Base-by-base conservation (phyloP, 228 moss, liverwort and hornwort species). In the Sphagnum magellanicum region DNA sequence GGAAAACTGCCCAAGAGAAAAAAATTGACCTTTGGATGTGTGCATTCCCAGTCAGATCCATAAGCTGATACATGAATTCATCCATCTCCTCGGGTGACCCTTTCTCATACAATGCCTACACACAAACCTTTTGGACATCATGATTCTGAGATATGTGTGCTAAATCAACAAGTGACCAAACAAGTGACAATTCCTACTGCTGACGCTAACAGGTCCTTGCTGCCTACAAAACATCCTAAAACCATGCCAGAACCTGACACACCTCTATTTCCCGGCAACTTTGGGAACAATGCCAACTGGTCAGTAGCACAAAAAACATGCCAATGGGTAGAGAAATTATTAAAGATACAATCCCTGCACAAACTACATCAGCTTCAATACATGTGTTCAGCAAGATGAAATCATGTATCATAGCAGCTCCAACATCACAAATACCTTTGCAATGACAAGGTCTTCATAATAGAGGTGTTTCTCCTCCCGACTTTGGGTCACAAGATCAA, bases 31-130 rank as follows among this genome's bases (percentile, higher is more conserved):
- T 92, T 71, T 78, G 89, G 72, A 92, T 74, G 55, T 71, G 68
- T 16, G 90, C 98, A 81, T 94, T 92, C 77, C 98, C 98, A 49
- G 71, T 83, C 79, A 92, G 83, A 75, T 94, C 92, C 77, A 94
- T 59, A 7, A 98, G 86, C 71, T 92, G 90, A 76, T 83, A 98
- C 84, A 85, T 88, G 63, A 92, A 93, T 12, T 70, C 77, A 75
- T 94, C 94, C 46, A 80, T 61, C 78, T 98, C 98, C 71, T 79
- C 79, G 6, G 94, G 74, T 72, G 88, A 78, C 59, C 94, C 98
- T 77, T 94, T 94, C 76, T 98, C 98, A 67, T 88, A 94, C 58
- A 75, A 76, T 49, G 90, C 94, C 95, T 95, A 79, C 60, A 74
- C 6, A 10, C 62, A 55, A 16, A 64, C 61, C 32, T 32, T 32